A percentile compares a stretch with the other conserved stretches of the same genome.
Evolutionary conservation across 345 rosid genomes (phyloP).

Genomic region (Gossypium turneri): DNA sequence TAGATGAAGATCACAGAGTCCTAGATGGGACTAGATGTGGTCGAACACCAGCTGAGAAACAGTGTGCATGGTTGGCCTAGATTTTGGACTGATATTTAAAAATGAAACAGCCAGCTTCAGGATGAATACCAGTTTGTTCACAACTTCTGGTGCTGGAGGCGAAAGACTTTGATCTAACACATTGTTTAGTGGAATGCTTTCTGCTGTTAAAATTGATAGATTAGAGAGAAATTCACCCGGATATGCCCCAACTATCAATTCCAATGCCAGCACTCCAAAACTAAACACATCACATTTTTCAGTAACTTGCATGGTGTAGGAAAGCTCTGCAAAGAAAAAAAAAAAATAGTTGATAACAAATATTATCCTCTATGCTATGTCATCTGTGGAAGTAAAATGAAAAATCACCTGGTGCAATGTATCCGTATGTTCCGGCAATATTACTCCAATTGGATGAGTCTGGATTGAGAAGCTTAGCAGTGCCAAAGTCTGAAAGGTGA

Average conservation of each 20-base stretch:
- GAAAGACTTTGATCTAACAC: conserved; percentile 26
- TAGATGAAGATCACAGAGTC: background rate
- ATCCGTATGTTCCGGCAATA: background rate
- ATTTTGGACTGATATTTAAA: conserved; percentile 26
- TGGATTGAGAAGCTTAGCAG: conserved; percentile 18
- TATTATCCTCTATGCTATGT: background rate
- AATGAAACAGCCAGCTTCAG: conserved; percentile 28
- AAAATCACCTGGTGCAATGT: conserved; percentile 25
- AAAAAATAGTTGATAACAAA: background rate
- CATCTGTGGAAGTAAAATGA: background rate
- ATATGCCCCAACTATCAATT: conserved; percentile 21
- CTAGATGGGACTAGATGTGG: background rate
- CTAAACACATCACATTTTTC: conserved; percentile 23
- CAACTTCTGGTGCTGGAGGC: conserved; percentile 19
- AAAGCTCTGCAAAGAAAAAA: conserved; percentile 19
- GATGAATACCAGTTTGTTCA: conserved; percentile 17
- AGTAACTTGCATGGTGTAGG: conserved; percentile 1
- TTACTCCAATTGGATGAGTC: conserved; percentile 1
- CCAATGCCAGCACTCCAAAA: conserved; percentile 19
- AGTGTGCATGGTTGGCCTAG: conserved; percentile 32
- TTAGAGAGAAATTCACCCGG: conserved; percentile 4
- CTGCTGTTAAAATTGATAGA: background rate
- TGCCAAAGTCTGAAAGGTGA: conserved; percentile 5
- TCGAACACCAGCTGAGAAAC: conserved; percentile 19
- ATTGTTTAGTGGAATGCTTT: background rate